phyloP scores from a whole-genome alignment of 805 yeast genomes.

The Candida chilensis region DNA sequence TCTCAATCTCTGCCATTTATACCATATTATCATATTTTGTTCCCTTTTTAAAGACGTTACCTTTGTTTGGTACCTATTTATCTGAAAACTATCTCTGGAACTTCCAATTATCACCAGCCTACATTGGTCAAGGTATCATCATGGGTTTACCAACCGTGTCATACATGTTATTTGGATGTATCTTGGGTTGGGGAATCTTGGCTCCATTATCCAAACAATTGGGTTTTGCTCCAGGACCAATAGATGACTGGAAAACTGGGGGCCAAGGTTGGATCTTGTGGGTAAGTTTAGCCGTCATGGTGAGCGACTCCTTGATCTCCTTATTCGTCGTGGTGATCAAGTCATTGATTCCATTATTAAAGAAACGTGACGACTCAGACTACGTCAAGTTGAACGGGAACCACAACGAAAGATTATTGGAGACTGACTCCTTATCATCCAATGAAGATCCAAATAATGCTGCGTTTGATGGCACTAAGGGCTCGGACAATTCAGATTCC shows the following conservation, averaged over 20 bases:
- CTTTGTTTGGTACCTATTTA: slow-evolving; percentile 62
- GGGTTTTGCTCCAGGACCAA: slow-evolving; percentile 86
- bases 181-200: slow-evolving; percentile 88
- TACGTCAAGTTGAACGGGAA: not conserved
- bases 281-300: slow-evolving; percentile 90
- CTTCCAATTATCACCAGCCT: slow-evolving; percentile 94
- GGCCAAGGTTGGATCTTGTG: slow-evolving; percentile 97
- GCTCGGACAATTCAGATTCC: slow-evolving; percentile 1
- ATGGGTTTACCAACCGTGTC: slow-evolving; percentile 93
- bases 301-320: slow-evolving; percentile 80
- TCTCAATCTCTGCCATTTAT: slow-evolving; percentile 60
- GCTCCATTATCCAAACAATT: slow-evolving; percentile 65
- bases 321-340: slow-evolving; percentile 52
- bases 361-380: not conserved
- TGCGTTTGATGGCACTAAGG: not conserved
- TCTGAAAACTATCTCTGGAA: slow-evolving; percentile 71
- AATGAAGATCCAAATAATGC: not conserved
- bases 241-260: slow-evolving; percentile 90
- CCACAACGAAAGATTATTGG: not conserved
- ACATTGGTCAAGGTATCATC: slow-evolving; percentile 94
- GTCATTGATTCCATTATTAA: slow-evolving; percentile 15
- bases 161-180: slow-evolving; percentile 83
- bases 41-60: slow-evolving; percentile 61
- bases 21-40: slow-evolving; percentile 65
- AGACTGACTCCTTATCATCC: slow-evolving; percentile 1